Percentiles rank a stretch among this genome's conserved stretches.
Evolutionary conservation across 106 monocot species (phyloP).

Genomic region (Acorus calamus): DNA sequence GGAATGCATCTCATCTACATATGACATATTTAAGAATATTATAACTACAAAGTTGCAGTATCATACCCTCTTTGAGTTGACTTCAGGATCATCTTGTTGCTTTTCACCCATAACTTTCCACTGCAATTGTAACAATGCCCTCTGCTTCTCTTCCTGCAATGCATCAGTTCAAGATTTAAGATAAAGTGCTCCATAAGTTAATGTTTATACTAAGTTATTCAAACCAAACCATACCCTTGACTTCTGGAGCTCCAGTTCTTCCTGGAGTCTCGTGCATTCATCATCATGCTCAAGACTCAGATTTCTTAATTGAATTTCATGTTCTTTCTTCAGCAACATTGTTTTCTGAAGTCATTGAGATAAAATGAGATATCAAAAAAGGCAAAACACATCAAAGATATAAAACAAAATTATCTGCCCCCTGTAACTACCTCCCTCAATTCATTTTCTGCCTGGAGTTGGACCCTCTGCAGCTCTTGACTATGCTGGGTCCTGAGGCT

Average conservation of each 20-base stretch:
- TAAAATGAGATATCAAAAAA: not conserved
- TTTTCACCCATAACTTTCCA: constrained; percentile 97
- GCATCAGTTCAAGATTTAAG: constrained; percentile 4
- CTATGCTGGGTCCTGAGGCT: constrained; percentile 47
- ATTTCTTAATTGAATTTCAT: constrained; percentile 82
- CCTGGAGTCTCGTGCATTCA: constrained; percentile 59
- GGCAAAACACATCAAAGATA: not conserved
- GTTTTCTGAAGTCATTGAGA: constrained; percentile 36
- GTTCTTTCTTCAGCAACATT: constrained; percentile 72
- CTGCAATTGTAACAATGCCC: constrained; percentile 74
- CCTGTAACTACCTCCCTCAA: constrained; percentile 64
- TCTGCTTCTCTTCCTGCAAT: constrained; percentile 84
- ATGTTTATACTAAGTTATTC: no score
- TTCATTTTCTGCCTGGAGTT: constrained; percentile 80
- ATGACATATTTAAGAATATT: no score
- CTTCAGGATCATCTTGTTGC: constrained; percentile 83
- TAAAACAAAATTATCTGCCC: constrained; percentile 1
- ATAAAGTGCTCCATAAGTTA: no score
- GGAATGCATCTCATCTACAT: no score
- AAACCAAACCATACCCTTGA: constrained; percentile 44
- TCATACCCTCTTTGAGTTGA: constrained; percentile 74
- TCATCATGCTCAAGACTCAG: constrained; percentile 73
- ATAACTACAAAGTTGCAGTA: not conserved
- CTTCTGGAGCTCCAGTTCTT: constrained; percentile 75
- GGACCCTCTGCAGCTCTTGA: constrained; percentile 61